Base-by-base conservation (phyloP, 257 asterid genomes). In the Parsonsia alboflavescens region DNA sequence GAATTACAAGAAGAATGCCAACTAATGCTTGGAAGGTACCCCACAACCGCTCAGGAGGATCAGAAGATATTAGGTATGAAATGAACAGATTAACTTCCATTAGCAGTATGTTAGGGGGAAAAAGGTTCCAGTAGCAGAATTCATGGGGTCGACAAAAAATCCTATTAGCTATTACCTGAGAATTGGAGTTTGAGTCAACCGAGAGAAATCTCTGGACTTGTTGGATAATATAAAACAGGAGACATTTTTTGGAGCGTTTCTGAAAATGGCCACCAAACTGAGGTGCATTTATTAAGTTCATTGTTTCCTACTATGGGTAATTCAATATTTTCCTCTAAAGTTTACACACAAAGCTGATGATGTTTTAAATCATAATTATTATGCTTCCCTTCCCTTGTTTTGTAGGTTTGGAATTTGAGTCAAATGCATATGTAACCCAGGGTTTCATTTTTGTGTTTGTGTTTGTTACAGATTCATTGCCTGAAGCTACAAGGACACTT, bases 1-100 rank as follows among this genome's bases (percentile, higher is more conserved):
- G 96, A 89, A 79, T 88, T 95, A 68, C 96, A 88, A 78, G 97
- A 90, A 75, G 98, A 95, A 88, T 95, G 98, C 90, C 93, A 85
- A 12, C 86, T 83, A 68, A 90, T 87, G 96, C 96, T 92, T 68
- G 90, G 91, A 49, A 84, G 82, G 79, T 95, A 80, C 81, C 85
- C 94, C 39, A 86, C 96, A 52, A 85, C 92, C 39, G 81, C 96
- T 22, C 84, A 22, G 33, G 84, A 92, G 81, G 98, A 95, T 81
- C 93, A 86, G 78, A 79, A 86, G 86, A 86, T 89, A 81, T 86
- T 94, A 74, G 97, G 97, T 90, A 85, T 72, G 63, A 17, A 21
- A 56, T 75, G 74, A 36, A 33, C 36, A 49, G 82, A 66, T 78
- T 50, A 13, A 33, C 39, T 33, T 33, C 39, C 39, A 33, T 33